Base-by-base conservation (phyloP, 371 early-diverging fungal species). In the Mucor mucedo region DNA sequence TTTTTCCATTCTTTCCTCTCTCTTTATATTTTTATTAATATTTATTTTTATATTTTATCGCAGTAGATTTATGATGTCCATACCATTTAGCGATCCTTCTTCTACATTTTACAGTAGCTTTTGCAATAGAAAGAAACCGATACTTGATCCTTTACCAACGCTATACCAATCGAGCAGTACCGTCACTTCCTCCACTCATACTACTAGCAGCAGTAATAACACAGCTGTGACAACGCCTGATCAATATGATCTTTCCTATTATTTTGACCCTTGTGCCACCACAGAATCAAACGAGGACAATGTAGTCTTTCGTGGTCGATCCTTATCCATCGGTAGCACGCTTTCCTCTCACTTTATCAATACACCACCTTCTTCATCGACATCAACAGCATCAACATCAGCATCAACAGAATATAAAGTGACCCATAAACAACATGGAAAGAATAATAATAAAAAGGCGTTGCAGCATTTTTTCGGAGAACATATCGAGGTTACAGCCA, bases 381-480 rank as follows among this genome's bases (percentile, higher is more conserved):
- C 30, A 7, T 28, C 55, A 49, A 30, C 41, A 42, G n/a, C 35
- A n/a, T 2, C 52, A n/a, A n/a, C 44, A 4, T 28, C 29, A 14
- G 32, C 30, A 7, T 28, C 55, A 49, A n/a, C 41, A 42, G n/a
- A 21, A 21, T 21, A 1, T 21, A 21, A 21, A 21, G 21, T 21
- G 21, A 21, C 21, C 21, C 21, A 21, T 21, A 21, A 21, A 21
- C 35, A n/a, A 1, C 52, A 65, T 16, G 48, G 55, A 7, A 39
- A 64, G n/a, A 65, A 65, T 49, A 66, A 66, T n/a, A 60, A 59
- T 29, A 64, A 60, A 52, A 84, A 82, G 47, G 61, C 75, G 4
- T n/a, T 45, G 27, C 59, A 65, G 40, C 59, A 65, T 39, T 80
- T 83, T 56, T 82, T 82, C 68, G 83, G 77, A 11, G 77, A 72